Base-by-base conservation (phyloP, 495 filamentous ascomycete genomes). In the Amorphotheca resinae region DNA sequence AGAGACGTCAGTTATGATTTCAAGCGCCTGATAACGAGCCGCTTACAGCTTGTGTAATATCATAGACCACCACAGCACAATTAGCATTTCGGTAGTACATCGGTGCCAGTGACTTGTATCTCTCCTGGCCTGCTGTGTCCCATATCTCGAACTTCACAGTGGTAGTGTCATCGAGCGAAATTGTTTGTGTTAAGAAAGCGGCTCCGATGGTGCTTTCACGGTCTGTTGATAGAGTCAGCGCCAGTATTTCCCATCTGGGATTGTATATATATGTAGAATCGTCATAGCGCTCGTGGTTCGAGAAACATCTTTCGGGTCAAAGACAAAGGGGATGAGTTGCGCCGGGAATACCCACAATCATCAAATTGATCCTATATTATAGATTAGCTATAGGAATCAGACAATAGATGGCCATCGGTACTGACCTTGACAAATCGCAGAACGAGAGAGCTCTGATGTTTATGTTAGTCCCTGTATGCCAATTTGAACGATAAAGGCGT, bases 21-120 rank as follows among this genome's bases (percentile, higher is more conserved):
- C 34, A 9, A 15, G 31, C 31, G 31, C 31, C 31, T 33, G 16
- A 33, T n/a, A 4, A 15, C 12, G 31, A n/a, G n/a, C n/a, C 14
- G 45, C 46, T 42, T 79, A 98, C 91, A 48, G 93, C 84, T 78
- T 96, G 91, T 39, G 91, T 95, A 58, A 98, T 95, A 65, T 98
- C 91, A 65, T 98, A 98, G 47, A 98, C 91, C 20, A 98, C 91
- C 28, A 98, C 89, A 15, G 91, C 91, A 63, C 91, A 95, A 76
- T 98, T 95, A 33, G 91, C 91, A 62, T 98, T 98, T 51, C 91
- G 73, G 64, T 98, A 98, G 69, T 98, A 98, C 91, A 98, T 98
- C 41, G 91, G 91, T 38, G 91, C 93, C 49, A 98, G 67, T 4
- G 89, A 95, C 73, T 95, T 96, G 69, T 95, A 98, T 53, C 91